A percentile compares a stretch with the other conserved stretches of the same genome.
Evolutionary conservation across 148 eudicot genomes (phyloP).

Genomic region (Arbutus unedo): DNA sequence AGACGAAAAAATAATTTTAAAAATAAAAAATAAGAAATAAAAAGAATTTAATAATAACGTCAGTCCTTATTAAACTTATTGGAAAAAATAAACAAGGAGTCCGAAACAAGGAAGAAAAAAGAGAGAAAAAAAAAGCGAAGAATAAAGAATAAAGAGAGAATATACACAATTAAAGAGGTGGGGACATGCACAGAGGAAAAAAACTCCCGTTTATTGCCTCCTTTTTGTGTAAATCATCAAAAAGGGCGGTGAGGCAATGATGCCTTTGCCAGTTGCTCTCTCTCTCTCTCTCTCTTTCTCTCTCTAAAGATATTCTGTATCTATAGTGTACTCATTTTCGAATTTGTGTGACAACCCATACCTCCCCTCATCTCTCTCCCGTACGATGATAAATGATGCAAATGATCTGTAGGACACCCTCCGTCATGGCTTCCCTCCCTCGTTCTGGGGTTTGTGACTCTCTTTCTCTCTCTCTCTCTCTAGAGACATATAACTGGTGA

Average conservation of each 20-base stretch:
- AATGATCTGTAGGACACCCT: slow-evolving; percentile 41
- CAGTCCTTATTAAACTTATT: no score
- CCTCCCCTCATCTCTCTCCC: neutral
- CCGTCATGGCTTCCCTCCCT: slow-evolving; percentile 64
- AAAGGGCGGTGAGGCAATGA: neutral
- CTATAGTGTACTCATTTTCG: neutral
- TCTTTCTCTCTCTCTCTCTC: neutral
- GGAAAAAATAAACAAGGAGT: no score
- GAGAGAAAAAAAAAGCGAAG: neutral
- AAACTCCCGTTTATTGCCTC: neutral
- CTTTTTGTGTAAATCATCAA: neutral
- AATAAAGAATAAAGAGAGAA: neutral
- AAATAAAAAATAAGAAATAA: no score
- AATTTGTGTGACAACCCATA: slow-evolving; percentile 4
- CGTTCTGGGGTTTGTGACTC: slow-evolving; percentile 44
- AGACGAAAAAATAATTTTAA: no score
- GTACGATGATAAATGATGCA: slow-evolving; percentile 31
- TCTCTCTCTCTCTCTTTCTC: neutral
- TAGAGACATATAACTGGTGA: neutral
- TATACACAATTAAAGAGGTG: neutral
- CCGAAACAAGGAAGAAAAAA: neutral
- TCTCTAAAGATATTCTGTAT: neutral
- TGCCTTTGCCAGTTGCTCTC: neutral
- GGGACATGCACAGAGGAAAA: neutral
- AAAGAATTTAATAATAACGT: no score